Evolutionary conservation across 2,329 filamentous ascomycete species (phyloP).

Genomic region (Cordyceps pruinosa): DNA sequence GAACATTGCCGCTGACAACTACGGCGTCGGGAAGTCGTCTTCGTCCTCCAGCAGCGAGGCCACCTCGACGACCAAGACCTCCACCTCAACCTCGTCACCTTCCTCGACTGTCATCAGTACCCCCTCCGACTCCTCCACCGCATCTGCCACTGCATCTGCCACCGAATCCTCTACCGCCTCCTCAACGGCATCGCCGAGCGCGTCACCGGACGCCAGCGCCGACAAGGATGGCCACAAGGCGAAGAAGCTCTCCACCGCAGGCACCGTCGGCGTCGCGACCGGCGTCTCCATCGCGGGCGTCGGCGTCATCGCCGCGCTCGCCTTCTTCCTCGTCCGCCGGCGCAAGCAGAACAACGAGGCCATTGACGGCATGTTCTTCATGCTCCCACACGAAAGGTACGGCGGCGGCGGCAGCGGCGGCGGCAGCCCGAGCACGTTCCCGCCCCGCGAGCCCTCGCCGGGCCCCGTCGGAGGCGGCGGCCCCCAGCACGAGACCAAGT

Average conservation of each 20-base stretch:
- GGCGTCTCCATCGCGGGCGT: constrained; percentile 25
- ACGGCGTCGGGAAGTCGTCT: constrained; percentile 8
- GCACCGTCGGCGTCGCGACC: constrained; percentile 28
- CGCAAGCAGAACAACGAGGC: constrained; percentile 18
- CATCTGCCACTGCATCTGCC: constrained; percentile 14
- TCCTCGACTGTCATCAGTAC: neutral
- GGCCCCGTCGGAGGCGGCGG: neutral
- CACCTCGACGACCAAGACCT: constrained; percentile 13
- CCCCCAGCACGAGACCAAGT: constrained; percentile 14
- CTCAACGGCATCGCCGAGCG: constrained; percentile 9
- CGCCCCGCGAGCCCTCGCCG: constrained; percentile 19
- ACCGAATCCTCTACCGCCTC: constrained; percentile 17
- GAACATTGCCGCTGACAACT: constrained; percentile 23
- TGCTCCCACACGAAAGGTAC: constrained; percentile 21
- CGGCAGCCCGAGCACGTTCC: constrained; percentile 14
- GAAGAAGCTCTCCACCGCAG: constrained; percentile 20
- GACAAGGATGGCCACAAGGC: neutral
- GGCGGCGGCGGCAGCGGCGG: constrained; percentile 9
- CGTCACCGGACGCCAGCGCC: neutral
- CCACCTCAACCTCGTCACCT: constrained; percentile 11
- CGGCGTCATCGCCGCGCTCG: constrained; percentile 18
- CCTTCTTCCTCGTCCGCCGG: constrained; percentile 24
- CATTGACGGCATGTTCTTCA: constrained; percentile 24
- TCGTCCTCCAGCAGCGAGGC: constrained; percentile 11
- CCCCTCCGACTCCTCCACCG: constrained; percentile 17